Evolutionary conservation across 75 land plant species (phyloP), one percentile per base, ranked within the genome.

Genomic region (Larix kaempferi): DNA sequence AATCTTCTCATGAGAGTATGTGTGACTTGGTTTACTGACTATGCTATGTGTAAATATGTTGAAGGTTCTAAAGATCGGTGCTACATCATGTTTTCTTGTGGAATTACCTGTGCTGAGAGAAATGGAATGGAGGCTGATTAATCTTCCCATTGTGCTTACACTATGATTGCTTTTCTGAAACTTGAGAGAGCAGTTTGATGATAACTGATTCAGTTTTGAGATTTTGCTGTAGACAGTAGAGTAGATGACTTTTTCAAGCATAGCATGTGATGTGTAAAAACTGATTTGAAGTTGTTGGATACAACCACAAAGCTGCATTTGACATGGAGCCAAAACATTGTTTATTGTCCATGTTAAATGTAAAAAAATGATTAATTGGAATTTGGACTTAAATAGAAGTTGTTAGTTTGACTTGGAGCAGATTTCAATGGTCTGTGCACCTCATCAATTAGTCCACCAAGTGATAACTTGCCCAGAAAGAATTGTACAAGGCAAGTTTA

Each of bases 81-180:
- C 35, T 10, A 2, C 44, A 37, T 37, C 19, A 35, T 67, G 6
- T 67, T 44, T 67, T 11, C 11, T 4, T 66, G n/a, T 67, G 72
- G 44, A 21, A 16, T 37, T 6, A 21, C 21, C 21, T 39, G 23
- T 37, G 8, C n/a, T 21, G 7, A 16, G 71, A 16, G 37, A 66
- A 66, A 27, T 33, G 19, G 2, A 33, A 6, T 37, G 6, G 44
- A 16, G 37, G 33, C 19, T 66, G 37, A 66, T 35, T 37, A 22
- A 67, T 67, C 37, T 67, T 39, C 19, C 39, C 39, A 6, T 33
- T 17, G 21, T 39, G 39, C 71, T 67, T 17, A 37, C 6, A 44
- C 71, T 67, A n/a, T 67, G 44, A 67, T 67, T 37, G 71, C 41
- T 26, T 67, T 67, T 67, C 21, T 67, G n/a, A 35, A 37, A 35